Evolutionary conservation across 805 yeast species (phyloP), one percentile per base, ranked within the genome.

Genomic region (Pichia sporocuriosa): DNA sequence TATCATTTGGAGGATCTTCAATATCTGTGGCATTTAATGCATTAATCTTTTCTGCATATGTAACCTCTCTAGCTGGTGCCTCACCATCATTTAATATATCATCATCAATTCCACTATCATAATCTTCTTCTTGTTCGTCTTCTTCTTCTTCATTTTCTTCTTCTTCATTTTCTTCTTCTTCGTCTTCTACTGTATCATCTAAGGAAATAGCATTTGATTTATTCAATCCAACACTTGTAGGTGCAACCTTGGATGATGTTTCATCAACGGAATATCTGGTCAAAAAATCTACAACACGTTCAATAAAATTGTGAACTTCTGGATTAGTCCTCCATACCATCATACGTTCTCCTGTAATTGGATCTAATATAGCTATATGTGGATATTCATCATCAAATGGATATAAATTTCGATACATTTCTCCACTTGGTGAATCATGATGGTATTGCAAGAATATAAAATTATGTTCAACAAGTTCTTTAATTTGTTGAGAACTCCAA

Each of bases 301-400:
- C 70, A 8, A 81, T 59, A 77, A 89, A 89, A 16, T 62, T 67
- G 4, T 71, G 69, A 0, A 72, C 67, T 16, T 65, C 64, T 0
- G 94, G 94, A 1, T 77, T 80, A 1, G 74, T 75, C n/a, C 69
- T 65, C 96, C 97, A 93, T 40, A 69, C 70, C 50, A 74, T 73
- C 42, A 87, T 73, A 45, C 95, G 71, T 62, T 93, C 99, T 19
- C 97, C 97, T 0, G 98, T 93, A 58, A 89, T 77, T 2, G 98
- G 97, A 56, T 93, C 99, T 37, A 93, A 59, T 30, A 93, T 84
- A 1, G 96, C 84, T 32, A 93, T 79, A 58, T 93, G 97, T 1
- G 99, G 99, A 57, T 66, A 82, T 21, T 72, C 75, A 2, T 68
- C 63, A 20, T 72, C 74, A 35, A 84, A 71, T 3, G 82, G 81